Percentiles rank a stretch among this genome's conserved stretches.
Evolutionary conservation across 2,329 filamentous ascomycete genomes (phyloP).

Genomic region (Rhinocladiella similis): DNA sequence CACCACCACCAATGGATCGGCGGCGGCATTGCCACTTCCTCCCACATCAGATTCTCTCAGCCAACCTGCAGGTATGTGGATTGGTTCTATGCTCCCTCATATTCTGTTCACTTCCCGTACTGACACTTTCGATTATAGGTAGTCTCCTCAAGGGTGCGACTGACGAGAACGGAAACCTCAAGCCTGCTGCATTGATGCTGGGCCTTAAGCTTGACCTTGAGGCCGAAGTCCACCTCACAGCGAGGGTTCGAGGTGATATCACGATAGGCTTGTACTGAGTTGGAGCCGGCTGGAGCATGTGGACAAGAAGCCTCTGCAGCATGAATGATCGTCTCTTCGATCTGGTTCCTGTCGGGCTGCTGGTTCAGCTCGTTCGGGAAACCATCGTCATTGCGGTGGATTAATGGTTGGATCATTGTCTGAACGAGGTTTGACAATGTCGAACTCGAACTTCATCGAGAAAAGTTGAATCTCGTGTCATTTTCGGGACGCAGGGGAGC

Average conservation of each 20-base stretch:
- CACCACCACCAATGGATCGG: background rate
- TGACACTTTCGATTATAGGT: slow-evolving; percentile 36
- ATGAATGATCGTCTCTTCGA: too few species aligned
- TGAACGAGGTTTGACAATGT: too few species aligned
- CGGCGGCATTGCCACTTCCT: slow-evolving; percentile 28
- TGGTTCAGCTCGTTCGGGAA: too few species aligned
- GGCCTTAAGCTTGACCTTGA: slow-evolving; percentile 66
- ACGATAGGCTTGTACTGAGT: slow-evolving; percentile 57
- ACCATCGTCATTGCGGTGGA: too few species aligned
- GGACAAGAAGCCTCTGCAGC: too few species aligned
- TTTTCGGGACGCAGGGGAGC: too few species aligned
- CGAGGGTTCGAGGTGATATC: slow-evolving; percentile 62
- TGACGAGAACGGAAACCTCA: slow-evolving; percentile 59
- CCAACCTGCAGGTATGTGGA: slow-evolving; percentile 36
- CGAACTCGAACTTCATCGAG: too few species aligned
- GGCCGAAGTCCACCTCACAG: slow-evolving; percentile 63
- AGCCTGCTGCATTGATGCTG: slow-evolving; percentile 58
- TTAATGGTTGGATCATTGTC: too few species aligned
- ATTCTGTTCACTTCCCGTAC: background rate
- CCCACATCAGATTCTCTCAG: slow-evolving; percentile 42
- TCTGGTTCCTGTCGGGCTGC: too few species aligned
- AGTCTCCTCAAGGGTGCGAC: slow-evolving; percentile 49
- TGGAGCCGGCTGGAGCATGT: background rate
- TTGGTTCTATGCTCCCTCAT: background rate
- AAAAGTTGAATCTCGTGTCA: too few species aligned